A percentile compares a stretch with the other conserved stretches of the same genome.
phyloP scores from a whole-genome alignment of 768 basidiomycete species.

The Rhodosporidiobolus odoratus region DNA sequence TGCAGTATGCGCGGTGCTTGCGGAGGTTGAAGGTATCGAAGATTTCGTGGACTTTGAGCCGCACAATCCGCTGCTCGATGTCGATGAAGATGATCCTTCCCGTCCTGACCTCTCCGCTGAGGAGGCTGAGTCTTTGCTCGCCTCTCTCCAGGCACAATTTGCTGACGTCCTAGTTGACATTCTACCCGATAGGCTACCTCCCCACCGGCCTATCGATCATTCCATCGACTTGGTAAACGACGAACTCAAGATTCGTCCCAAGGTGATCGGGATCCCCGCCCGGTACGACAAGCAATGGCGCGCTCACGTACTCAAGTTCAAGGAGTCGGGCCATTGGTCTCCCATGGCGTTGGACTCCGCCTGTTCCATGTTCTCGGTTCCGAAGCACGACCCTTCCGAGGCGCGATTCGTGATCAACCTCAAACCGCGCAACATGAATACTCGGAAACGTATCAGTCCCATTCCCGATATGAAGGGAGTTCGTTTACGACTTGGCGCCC shows the following conservation, averaged over 20 bases:
- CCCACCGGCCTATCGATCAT: conserved; percentile 13
- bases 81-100: not conserved
- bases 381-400: conserved; percentile 7
- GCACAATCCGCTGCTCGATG: conserved; percentile 14
- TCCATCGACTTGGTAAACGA: not conserved
- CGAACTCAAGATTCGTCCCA: not conserved
- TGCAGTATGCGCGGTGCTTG: not conserved
- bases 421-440: conserved; percentile 5
- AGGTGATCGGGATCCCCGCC: not conserved
- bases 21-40: not conserved
- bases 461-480: conserved; percentile 16
- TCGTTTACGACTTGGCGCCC: not conserved
- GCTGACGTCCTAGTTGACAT: conserved; percentile 7
- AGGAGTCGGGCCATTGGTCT: conserved; percentile 9
- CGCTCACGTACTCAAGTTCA: conserved; percentile 9
- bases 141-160: not conserved
- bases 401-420: conserved; percentile 19
- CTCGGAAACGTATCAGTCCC: not conserved
- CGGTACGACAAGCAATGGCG: conserved; percentile 2
- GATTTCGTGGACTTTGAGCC: conserved; percentile 9
- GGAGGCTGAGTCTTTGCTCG: not conserved
- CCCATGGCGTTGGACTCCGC: conserved; percentile 18
- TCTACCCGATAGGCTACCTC: conserved; percentile 4
- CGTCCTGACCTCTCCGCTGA: not conserved
- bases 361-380: conserved; percentile 14